Evolutionary conservation across 306 rosid species (phyloP).

Genomic region (Cucurbita argyrosperma): DNA sequence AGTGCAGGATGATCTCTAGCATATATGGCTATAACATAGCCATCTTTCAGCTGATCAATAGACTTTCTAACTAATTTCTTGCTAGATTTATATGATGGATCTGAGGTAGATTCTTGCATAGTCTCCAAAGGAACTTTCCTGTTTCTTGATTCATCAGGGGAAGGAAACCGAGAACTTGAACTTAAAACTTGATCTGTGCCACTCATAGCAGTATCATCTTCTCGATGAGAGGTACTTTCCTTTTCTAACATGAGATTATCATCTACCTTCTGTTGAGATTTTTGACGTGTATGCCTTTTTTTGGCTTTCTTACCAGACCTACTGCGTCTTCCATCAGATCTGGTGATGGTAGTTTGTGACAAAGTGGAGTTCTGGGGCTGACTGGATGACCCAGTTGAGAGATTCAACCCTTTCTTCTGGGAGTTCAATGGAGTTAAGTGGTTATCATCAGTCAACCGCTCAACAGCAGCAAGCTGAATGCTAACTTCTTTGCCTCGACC

Average conservation of each 20-base stretch:
- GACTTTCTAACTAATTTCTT: conserved; percentile 55
- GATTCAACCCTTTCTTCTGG: conserved; percentile 36
- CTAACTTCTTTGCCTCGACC: conserved; percentile 40
- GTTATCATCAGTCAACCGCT: conserved; percentile 39
- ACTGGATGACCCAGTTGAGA: conserved; percentile 40
- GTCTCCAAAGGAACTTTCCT: conserved; percentile 69
- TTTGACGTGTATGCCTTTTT: conserved; percentile 73
- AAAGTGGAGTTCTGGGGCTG: conserved; percentile 54
- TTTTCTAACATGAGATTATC: conserved; percentile 44
- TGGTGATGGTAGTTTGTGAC: conserved; percentile 44
- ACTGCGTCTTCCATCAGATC: conserved; percentile 73
- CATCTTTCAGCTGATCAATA: conserved; percentile 67
- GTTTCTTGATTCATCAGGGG: conserved; percentile 68
- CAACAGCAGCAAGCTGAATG: conserved; percentile 40
- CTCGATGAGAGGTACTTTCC: conserved; percentile 59
- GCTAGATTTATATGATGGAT: conserved; percentile 36
- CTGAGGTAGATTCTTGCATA: conserved; percentile 47
- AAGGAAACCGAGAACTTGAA: conserved; percentile 57
- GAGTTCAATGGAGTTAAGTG: conserved; percentile 51
- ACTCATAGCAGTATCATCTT: conserved; percentile 84
- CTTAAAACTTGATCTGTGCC: conserved; percentile 88
- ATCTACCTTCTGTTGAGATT: conserved; percentile 53
- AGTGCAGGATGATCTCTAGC: conserved; percentile 55
- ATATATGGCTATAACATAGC: conserved; percentile 64
- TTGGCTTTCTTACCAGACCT: conserved; percentile 91